Conservation (phyloP, 225 moss, liverwort and hornwort species). For the Sphagnum contortum region DNA sequence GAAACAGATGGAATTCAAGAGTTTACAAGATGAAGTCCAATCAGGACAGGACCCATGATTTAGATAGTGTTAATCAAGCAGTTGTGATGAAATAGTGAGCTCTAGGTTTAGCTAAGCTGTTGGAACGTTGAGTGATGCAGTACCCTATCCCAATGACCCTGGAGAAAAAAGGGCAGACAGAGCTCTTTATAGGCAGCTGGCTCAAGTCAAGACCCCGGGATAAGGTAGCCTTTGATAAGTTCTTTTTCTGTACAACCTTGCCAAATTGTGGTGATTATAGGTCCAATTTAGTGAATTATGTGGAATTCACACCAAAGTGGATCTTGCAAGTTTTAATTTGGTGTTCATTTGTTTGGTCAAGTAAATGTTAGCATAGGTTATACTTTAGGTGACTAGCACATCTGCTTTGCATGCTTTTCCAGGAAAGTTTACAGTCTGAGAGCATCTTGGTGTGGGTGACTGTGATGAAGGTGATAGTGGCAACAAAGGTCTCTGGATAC, state of each 20-base stretch:
- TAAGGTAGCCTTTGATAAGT: conserved; percentile 33
- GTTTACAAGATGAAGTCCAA: too few species aligned
- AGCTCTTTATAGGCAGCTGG: conserved; percentile 64
- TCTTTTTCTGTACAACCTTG: background rate
- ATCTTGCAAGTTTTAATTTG: too few species aligned
- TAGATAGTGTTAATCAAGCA: background rate
- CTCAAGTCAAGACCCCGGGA: conserved; percentile 79
- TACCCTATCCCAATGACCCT: conserved; percentile 61
- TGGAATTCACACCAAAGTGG: too few species aligned
- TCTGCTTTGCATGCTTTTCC: too few species aligned
- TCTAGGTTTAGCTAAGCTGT: conserved; percentile 5
- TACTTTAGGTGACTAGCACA: too few species aligned
- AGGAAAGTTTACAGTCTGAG: too few species aligned
- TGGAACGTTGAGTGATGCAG: conserved; percentile 23
- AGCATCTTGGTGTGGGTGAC: background rate
- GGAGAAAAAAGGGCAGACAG: conserved; percentile 59
- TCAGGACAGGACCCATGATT: background rate
- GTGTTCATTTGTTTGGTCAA: too few species aligned
- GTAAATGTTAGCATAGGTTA: too few species aligned
- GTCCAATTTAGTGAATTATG: background rate
- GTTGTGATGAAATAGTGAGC: background rate
- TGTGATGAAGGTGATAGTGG: conserved; percentile 61
- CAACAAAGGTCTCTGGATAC: conserved; percentile 76
- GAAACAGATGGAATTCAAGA: too few species aligned
- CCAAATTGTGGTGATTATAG: background rate